Conservation (phyloP, 1,284 basidiomycete species). For the Ustilago sp. region DNA sequence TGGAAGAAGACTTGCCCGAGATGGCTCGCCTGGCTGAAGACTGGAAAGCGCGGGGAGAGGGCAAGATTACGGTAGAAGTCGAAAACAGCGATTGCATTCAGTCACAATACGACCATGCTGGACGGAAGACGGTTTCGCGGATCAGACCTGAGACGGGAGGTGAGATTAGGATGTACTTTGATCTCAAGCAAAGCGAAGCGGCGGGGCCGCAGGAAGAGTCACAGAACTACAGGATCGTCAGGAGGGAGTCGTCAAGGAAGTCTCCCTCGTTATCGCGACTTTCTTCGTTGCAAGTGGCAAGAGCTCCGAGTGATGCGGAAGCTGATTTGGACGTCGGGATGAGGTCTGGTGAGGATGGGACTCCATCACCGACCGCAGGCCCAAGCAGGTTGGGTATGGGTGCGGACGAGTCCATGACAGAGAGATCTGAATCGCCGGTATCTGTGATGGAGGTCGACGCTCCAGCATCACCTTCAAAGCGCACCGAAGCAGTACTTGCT, state of each 20-base stretch:
- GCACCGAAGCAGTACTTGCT: neutral
- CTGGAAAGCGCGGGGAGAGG: conserved; percentile 20
- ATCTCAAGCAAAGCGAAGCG: neutral
- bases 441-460: neutral
- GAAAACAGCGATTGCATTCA: conserved; percentile 10
- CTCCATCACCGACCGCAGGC: neutral
- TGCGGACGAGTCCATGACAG: neutral
- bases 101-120: conserved; percentile 20
- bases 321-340: neutral
- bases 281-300: neutral
- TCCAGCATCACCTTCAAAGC: neutral
- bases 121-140: conserved; percentile 12
- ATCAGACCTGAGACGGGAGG: conserved; percentile 17
- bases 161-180: conserved; percentile 15
- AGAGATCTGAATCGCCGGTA: neutral
- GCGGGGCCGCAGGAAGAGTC: conserved; percentile 7
- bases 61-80: conserved; percentile 24
- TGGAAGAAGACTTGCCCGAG: conserved; percentile 19
- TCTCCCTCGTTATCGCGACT: conserved; percentile 11
- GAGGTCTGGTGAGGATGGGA: neutral
- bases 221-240: conserved; percentile 13
- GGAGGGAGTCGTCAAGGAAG: conserved; percentile 6
- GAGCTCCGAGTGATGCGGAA: neutral
- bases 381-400: neutral
- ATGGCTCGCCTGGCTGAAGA: conserved; percentile 11